A percentile compares a stretch with the other conserved stretches of the same genome.
Evolutionary conservation across 1,284 basidiomycete species (phyloP).

Genomic region (Polyporus tsugae): DNA sequence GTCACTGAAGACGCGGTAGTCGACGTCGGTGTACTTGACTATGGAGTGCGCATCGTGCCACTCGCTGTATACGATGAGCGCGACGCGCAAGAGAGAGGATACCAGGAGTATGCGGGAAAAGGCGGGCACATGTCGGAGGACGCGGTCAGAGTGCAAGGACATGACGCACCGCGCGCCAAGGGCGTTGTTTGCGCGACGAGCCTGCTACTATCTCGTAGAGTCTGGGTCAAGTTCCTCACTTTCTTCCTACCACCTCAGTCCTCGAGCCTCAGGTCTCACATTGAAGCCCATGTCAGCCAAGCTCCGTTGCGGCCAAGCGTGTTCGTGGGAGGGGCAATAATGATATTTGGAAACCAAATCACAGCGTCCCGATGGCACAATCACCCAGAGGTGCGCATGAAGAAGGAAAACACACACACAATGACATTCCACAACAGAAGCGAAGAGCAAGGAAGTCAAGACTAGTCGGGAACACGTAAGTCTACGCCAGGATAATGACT

Average conservation of each 20-base stretch:
- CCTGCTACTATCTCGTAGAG: too few relatives aligned
- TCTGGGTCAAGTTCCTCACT: not conserved
- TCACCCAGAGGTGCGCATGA: not conserved
- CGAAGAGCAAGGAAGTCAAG: slow-evolving; percentile 26
- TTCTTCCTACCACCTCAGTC: not conserved
- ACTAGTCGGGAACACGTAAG: slow-evolving; percentile 31
- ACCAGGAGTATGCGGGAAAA: slow-evolving; percentile 62
- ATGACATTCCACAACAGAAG: slow-evolving; percentile 37
- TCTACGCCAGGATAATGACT: slow-evolving; percentile 29
- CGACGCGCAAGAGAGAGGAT: slow-evolving; percentile 69
- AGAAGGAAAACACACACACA: slow-evolving; percentile 16
- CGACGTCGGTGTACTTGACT: slow-evolving; percentile 98
- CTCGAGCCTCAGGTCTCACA: not conserved
- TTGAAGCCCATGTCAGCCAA: not conserved
- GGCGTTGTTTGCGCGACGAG: slow-evolving; percentile 6
- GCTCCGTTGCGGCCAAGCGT: not conserved
- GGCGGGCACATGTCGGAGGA: slow-evolving; percentile 44
- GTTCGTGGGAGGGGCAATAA: not conserved
- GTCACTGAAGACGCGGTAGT: slow-evolving; percentile 96
- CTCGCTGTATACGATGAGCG: slow-evolving; percentile 84
- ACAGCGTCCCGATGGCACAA: not conserved
- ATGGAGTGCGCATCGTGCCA: slow-evolving; percentile 85
- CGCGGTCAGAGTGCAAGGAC: slow-evolving; percentile 30
- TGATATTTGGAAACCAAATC: slow-evolving; percentile 1
- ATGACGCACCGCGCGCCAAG: slow-evolving; percentile 22